These are phyloP conservation scores for Oryza longistaminata DNA, from an alignment of 176 grass and related monocot genomes.

Conservation along the genomic window DNA sequence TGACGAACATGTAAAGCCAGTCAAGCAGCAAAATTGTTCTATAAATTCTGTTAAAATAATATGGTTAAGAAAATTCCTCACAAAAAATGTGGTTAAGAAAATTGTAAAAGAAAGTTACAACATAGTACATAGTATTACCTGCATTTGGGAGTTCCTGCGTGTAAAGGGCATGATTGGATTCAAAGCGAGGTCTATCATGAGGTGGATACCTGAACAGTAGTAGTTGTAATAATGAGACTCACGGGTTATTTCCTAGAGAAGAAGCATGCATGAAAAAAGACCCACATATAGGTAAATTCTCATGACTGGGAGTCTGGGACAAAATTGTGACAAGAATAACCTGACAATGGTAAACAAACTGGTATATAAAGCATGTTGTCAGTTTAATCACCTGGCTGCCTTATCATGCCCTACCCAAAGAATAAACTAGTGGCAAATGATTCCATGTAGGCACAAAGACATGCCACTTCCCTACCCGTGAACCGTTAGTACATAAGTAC, in stretches of 20 bases:
- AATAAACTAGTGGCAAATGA: background rate
- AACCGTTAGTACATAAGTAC: constrained; percentile 27
- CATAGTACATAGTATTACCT: background rate
- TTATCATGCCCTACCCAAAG: background rate
- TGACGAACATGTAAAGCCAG: background rate
- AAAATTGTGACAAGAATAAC: background rate
- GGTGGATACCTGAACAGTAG: background rate
- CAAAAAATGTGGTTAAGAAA: background rate
- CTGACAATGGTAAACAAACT: background rate
- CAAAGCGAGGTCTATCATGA: background rate
- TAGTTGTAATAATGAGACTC: background rate
- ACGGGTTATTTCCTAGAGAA: background rate
- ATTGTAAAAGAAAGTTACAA: background rate
- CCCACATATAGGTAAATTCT: background rate
- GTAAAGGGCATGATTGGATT: background rate
- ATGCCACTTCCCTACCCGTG: constrained; percentile 28
- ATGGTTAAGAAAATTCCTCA: background rate
- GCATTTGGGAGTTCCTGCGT: background rate
- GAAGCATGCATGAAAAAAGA: background rate
- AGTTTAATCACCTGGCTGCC: background rate
- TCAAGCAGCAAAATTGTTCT: background rate
- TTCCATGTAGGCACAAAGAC: background rate
- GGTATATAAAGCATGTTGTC: background rate
- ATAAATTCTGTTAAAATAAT: background rate
- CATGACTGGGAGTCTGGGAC: background rate